Conservation (phyloP, 768 basidiomycete genomes). For the Suillus variegatus region DNA sequence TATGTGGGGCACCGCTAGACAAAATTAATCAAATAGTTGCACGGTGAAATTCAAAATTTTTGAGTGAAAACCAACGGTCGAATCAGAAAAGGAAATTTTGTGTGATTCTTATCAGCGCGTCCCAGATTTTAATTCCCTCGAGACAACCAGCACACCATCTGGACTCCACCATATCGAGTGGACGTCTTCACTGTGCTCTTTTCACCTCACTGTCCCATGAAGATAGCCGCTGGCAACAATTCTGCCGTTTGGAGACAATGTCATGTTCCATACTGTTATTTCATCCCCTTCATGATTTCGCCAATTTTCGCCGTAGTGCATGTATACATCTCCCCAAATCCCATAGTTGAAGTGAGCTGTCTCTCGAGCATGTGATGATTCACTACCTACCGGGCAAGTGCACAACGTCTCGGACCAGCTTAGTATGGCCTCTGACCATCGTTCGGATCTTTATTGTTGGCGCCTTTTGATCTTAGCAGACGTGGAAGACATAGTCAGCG, state of each 20-base stretch:
- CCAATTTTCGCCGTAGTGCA: background rate
- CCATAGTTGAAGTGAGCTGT: constrained; percentile 16
- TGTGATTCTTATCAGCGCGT: too few species aligned
- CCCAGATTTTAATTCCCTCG: too few species aligned
- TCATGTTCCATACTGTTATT: background rate
- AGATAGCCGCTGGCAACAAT: background rate
- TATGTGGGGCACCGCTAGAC: background rate
- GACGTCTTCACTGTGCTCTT: too few species aligned
- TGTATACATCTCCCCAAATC: constrained; percentile 20
- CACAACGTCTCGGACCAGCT: background rate
- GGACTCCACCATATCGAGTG: too few species aligned
- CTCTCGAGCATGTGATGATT: constrained; percentile 13
- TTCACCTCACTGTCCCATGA: background rate
- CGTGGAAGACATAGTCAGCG: background rate
- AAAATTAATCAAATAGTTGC: background rate
- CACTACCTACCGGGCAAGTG: background rate
- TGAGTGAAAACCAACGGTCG: too few species aligned
- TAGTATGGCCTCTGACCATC: background rate
- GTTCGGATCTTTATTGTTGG: background rate
- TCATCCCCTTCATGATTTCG: constrained; percentile 8
- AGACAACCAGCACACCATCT: too few species aligned
- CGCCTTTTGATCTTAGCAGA: background rate
- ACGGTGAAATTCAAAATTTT: background rate
- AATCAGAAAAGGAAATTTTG: too few species aligned
- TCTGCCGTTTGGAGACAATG: background rate